Evolutionary conservation across 208 protist genomes (phyloP), one percentile per base, ranked within the genome.

Genomic region (Acanthamoeba sp.): DNA sequence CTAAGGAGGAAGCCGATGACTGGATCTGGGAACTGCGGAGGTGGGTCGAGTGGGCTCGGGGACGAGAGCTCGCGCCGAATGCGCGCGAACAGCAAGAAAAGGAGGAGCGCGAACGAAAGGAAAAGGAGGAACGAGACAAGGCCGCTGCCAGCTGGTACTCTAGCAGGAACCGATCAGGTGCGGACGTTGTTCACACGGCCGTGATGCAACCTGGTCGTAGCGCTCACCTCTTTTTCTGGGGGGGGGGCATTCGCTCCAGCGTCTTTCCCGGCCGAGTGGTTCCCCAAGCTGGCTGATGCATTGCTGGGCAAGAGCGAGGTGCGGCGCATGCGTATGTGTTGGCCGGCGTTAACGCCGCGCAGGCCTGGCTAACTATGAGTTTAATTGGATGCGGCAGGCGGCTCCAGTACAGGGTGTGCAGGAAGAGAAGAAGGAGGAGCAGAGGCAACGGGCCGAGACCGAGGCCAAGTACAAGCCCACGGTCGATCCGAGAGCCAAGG

Each of bases 211-310:
- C 52, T 59, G 14, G 10, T 20, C 52, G 10, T 20, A 24, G 24
- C 29, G 32, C 64, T 71, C 64, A 71, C 64, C 57, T 64, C 22
- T 29, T 24, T 16, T 64, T 59, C 52, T 59, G 14, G 10, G 20
- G 20, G 20, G 14, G 14, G 52, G 52, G n/a, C 42, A 5, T 27
- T 16, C 16, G 64, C 27, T 27, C 7, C 73, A 82, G 73, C 73
- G 38, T 82, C 73, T 16, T 82, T 32, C 16, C 73, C 73, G 38
- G 73, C n/a, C 6, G 73, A 82, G 42, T 82, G 73, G 73, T 82
- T 82, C 24, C 73, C 73, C 12, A 82, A 82, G 73, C 38, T 82
- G 73, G 38, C 73, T 22, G 73, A 82, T 27, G 73, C n/a, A 1
- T 24, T 82, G 34, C 73, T 42, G 20, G 73, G 73, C 10, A 82